Conservation (phyloP, 2,329 filamentous ascomycete species). For the Colletotrichum noveboracense region DNA sequence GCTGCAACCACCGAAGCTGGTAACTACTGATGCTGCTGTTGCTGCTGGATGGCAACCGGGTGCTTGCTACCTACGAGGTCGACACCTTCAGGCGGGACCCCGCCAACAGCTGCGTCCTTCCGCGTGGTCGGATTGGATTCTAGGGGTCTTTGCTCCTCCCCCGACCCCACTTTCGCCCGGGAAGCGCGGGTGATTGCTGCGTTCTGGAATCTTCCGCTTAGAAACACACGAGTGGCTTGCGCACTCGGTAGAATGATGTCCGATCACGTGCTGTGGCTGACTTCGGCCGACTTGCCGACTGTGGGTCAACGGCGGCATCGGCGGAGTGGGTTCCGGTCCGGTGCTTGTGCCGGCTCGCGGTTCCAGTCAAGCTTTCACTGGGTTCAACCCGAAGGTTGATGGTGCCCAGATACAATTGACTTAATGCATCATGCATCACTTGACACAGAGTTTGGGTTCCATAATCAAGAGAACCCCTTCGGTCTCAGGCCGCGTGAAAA, state of each 20-base stretch:
- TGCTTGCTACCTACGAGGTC: neutral
- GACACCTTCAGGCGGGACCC: neutral
- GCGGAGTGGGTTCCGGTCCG: neutral
- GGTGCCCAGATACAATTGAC: neutral
- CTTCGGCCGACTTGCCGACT: neutral
- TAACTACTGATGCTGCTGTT: neutral
- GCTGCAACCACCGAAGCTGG: neutral
- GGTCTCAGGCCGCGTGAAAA: neutral
- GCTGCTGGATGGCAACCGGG: neutral
- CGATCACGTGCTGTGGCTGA: slow-evolving; percentile 12
- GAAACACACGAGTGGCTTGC: slow-evolving; percentile 14
- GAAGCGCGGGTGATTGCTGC: neutral
- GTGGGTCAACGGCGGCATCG: neutral
- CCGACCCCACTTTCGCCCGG: slow-evolving; percentile 8
- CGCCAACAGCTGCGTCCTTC: neutral
- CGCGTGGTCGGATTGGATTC: slow-evolving; percentile 5
- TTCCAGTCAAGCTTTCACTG: neutral
- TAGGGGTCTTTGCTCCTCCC: neutral
- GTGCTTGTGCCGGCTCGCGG: neutral
- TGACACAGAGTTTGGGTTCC: neutral
- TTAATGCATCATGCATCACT: neutral
- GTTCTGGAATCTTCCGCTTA: slow-evolving; percentile 23
- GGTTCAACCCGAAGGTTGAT: neutral
- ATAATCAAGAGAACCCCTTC: neutral
- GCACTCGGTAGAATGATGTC: neutral